Conservation (phyloP, 2,329 filamentous ascomycete genomes). For the Botryotinia convoluta region DNA sequence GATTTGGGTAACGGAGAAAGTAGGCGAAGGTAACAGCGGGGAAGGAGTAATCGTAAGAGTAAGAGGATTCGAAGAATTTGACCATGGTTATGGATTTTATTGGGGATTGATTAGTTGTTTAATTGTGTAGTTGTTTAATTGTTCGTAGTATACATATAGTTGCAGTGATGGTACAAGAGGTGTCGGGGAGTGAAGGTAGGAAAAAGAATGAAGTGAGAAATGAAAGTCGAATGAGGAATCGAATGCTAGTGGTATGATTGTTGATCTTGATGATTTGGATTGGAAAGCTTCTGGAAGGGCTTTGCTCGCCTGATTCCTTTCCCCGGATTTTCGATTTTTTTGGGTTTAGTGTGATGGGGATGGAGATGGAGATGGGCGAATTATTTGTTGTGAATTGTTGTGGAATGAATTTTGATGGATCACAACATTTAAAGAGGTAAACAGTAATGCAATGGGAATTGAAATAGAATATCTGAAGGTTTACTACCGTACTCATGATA, state of each 20-base stretch:
- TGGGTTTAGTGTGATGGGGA: conserved; percentile 3
- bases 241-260: conserved; percentile 18
- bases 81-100: conserved; percentile 34
- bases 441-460: not conserved
- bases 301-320: conserved; percentile 19
- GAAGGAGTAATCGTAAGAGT: conserved; percentile 77
- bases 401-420: not conserved
- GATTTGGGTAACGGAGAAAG: conserved; percentile 86
- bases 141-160: conserved; percentile 1
- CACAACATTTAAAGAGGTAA: too few relatives aligned
- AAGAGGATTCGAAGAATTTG: conserved; percentile 52
- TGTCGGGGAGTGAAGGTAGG: not conserved
- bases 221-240: conserved; percentile 1
- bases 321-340: conserved; percentile 16
- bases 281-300: conserved; percentile 9
- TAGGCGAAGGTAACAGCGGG: conserved; percentile 83
- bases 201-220: not conserved
- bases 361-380: not conserved
- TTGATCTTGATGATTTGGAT: conserved; percentile 6
- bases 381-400: not conserved
- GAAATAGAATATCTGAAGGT: not conserved
- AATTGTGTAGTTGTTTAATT: not conserved
- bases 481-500: not conserved
- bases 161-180: conserved; percentile 11
- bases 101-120: conserved; percentile 11